phyloP scores from a whole-genome alignment of 768 basidiomycete species.

The Suillus americanus region DNA sequence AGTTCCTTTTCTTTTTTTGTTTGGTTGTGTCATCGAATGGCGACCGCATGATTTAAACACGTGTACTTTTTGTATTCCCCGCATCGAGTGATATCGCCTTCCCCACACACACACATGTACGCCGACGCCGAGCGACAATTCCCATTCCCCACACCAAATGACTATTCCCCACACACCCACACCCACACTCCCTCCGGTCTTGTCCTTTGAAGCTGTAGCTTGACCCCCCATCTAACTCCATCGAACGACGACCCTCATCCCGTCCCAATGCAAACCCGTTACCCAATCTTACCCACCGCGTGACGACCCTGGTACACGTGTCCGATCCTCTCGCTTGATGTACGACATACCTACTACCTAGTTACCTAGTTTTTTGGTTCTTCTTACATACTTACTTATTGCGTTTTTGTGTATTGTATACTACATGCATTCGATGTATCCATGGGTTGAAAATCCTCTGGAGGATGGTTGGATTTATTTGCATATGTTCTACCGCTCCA shows the following conservation, averaged over 20 bases:
- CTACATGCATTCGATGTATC: neutral
- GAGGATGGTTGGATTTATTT: neutral
- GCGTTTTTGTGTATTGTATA: neutral
- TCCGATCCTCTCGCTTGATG: neutral
- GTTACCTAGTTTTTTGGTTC: neutral
- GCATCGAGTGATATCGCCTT: neutral
- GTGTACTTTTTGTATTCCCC: neutral
- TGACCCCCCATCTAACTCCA: neutral
- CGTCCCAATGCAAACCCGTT: neutral
- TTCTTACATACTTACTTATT: neutral
- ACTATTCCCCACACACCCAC: neutral
- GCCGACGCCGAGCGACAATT: neutral
- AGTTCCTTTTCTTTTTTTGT: neutral
- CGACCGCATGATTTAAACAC: neutral
- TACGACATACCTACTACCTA: neutral
- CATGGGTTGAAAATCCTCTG: neutral
- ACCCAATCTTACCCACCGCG: conserved; percentile 3
- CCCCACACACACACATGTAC: neutral
- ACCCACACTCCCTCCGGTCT: neutral
- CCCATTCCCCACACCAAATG: neutral
- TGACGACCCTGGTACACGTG: neutral
- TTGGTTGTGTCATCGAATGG: neutral
- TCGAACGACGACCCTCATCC: neutral
- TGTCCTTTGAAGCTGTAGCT: neutral
- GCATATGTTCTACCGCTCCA: neutral